phyloP scores from a whole-genome alignment of 2,329 filamentous ascomycete species.

The Penicillium sp. region DNA sequence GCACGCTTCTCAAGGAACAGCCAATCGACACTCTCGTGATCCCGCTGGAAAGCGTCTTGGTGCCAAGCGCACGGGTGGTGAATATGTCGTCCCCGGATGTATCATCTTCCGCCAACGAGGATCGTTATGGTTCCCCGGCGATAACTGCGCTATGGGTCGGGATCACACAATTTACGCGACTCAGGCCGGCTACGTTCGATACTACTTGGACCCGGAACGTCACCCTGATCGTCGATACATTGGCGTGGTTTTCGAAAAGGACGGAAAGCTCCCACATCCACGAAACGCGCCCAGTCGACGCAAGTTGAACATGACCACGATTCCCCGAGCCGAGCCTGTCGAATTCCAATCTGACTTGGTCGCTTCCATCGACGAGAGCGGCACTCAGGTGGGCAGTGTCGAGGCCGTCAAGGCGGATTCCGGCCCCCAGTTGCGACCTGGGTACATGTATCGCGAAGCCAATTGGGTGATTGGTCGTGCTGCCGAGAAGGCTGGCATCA shows the following conservation, averaged over 20 bases:
- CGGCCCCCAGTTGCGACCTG: slow-evolving; percentile 43
- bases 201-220: slow-evolving; percentile 79
- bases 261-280: slow-evolving; percentile 72
- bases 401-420: slow-evolving; percentile 21
- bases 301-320: slow-evolving; percentile 65
- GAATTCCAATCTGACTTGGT: slow-evolving; percentile 21
- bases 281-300: slow-evolving; percentile 67
- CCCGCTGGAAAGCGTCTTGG: slow-evolving; percentile 80
- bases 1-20: slow-evolving; percentile 59
- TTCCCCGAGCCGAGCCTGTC: slow-evolving; percentile 27
- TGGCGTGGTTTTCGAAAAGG: slow-evolving; percentile 79
- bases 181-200: slow-evolving; percentile 84
- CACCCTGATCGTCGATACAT: slow-evolving; percentile 92
- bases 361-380: slow-evolving; percentile 20
- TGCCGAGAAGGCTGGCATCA: slow-evolving; percentile 55
- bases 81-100: slow-evolving; percentile 91
- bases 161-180: slow-evolving; percentile 93
- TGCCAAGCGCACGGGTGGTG: slow-evolving; percentile 86
- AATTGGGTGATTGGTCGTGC: slow-evolving; percentile 64
- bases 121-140: slow-evolving; percentile 88
- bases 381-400: slow-evolving; percentile 21
- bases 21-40: slow-evolving; percentile 61
- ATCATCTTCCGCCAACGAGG: slow-evolving; percentile 97
- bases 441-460: slow-evolving; percentile 59
- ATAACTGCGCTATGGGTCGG: slow-evolving; percentile 90